Conservation (phyloP, 257 asterid genomes). For the Mitragyna speciosa region DNA sequence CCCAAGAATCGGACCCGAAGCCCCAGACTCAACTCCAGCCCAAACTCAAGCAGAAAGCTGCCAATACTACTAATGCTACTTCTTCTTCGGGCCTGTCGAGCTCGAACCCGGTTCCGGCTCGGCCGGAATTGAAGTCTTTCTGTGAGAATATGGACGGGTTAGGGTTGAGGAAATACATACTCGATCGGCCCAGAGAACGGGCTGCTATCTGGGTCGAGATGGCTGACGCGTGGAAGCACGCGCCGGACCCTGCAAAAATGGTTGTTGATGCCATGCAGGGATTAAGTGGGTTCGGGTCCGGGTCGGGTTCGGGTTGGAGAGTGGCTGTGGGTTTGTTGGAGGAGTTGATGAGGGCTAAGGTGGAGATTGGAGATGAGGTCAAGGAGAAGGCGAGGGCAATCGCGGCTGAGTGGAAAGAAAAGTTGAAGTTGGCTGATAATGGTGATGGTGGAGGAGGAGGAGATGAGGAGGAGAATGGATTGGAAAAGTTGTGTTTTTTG, state of each 20-base stretch:
- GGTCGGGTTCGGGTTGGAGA: constrained; percentile 23
- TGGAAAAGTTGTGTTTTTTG: constrained; percentile 53
- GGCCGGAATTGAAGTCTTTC: constrained; percentile 48
- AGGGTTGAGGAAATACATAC: constrained; percentile 45
- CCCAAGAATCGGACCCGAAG: constrained; percentile 26
- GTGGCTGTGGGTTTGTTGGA: constrained; percentile 55
- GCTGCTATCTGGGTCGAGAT: constrained; percentile 44
- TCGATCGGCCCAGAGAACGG: constrained; percentile 53
- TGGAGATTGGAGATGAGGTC: constrained; percentile 41
- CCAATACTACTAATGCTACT: background rate
- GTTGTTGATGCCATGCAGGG: constrained; percentile 54
- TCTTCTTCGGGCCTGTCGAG: background rate
- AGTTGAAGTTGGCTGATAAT: constrained; percentile 10
- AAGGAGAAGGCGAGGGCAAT: constrained; percentile 40
- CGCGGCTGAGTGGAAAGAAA: constrained; percentile 20
- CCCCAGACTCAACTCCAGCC: background rate
- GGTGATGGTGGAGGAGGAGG: background rate
- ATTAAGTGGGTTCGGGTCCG: constrained; percentile 26
- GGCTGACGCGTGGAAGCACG: constrained; percentile 56
- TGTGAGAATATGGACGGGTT: constrained; percentile 59
- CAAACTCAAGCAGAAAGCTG: background rate
- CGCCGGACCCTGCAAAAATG: constrained; percentile 53
- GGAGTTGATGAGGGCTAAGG: constrained; percentile 46
- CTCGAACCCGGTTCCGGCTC: constrained; percentile 36
- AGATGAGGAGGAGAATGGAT: constrained; percentile 35